Evolutionary conservation across 2,329 filamentous ascomycete genomes (phyloP), one percentile per base, ranked within the genome.

Genomic region (Aspergillus fijiensis): DNA sequence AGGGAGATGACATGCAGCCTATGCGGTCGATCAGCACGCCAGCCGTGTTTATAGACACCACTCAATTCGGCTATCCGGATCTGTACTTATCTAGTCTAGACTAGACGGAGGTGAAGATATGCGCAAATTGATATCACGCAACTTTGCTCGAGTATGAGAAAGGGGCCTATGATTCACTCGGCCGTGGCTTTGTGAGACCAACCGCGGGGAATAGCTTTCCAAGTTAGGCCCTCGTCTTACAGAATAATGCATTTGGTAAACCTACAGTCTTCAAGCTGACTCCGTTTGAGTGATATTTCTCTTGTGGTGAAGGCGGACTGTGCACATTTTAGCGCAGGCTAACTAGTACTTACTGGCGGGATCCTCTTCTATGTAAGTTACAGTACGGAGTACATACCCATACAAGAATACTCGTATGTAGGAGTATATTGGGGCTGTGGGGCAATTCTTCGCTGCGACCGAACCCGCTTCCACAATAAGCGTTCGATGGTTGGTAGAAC

Each of bases 1-100:
- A 48, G 51, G 31, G 45, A 51, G 47, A 63, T 63, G 61, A 63
- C 61, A 62, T 63, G 61, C 61, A 63, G 54, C 42, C 16, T 47
- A 51, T 51, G 51, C 49, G 51, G 60, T 58, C 60, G 60, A 62
- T 62, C 60, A 57, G 50, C 27, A 52, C 45, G 57, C 45, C 58
- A 58, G 54, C 47, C 35, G 11, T 29, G n/a, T 49, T 50, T 54
- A 45, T 12, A 19, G 16, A 7, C 39, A 45, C 16, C 39, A 45
- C 6, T 23, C 52, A 16, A 9, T 47, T 2, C 2, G 21, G 31
- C 25, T 48, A 50, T 59, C 39, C 29, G 25, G n/a, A 33, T 51
- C 25, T 35, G 14, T 23, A 29, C 7, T 21, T 12, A 27, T 35
- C 12, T 21, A 11, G 23, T 51, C 14, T 16, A 5, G 31, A 9